phyloP scores from a whole-genome alignment of 179 eudicot species.

The Carnegiea gigantea region DNA sequence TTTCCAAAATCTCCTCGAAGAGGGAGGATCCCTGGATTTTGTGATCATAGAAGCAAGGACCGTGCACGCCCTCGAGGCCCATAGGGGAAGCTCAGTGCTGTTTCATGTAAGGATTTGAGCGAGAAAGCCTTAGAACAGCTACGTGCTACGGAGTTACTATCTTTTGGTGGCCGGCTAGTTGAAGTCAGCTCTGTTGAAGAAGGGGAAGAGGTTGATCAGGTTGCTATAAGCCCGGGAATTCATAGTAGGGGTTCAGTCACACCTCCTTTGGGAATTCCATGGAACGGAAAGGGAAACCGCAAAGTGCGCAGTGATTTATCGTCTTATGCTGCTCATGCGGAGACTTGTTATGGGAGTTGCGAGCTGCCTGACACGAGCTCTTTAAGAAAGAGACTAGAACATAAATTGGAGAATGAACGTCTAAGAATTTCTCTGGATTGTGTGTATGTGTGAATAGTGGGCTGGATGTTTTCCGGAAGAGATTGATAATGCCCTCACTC shows the following conservation, averaged over 20 bases:
- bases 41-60: conserved; percentile 55
- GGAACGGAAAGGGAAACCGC: conserved; percentile 48
- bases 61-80: conserved; percentile 70
- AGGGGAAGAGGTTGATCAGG: conserved; percentile 88
- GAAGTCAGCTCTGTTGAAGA: conserved; percentile 77
- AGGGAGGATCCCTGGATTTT: conserved; percentile 52
- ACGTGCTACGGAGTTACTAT: conserved; percentile 68
- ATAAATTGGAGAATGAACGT: conserved; percentile 51
- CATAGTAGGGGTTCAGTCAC: conserved; percentile 62
- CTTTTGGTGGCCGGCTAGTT: conserved; percentile 65
- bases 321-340: conserved; percentile 18
- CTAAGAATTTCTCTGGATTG: conserved; percentile 48
- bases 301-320: conserved; percentile 35
- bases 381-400: conserved; percentile 50
- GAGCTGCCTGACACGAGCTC: conserved; percentile 54
- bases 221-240: conserved; percentile 46
- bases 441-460: conserved; percentile 55
- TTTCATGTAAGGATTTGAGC: conserved; percentile 35
- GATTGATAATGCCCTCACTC: conserved; percentile 53
- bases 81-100: conserved; percentile 49
- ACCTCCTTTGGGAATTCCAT: conserved; percentile 67
- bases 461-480: conserved; percentile 53
- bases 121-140: conserved; percentile 54
- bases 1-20: conserved; percentile 61
- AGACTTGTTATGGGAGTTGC: conserved; percentile 44